Base-by-base conservation (phyloP, 1,139 yeast genomes). In the Yamadazyma mexicana region DNA sequence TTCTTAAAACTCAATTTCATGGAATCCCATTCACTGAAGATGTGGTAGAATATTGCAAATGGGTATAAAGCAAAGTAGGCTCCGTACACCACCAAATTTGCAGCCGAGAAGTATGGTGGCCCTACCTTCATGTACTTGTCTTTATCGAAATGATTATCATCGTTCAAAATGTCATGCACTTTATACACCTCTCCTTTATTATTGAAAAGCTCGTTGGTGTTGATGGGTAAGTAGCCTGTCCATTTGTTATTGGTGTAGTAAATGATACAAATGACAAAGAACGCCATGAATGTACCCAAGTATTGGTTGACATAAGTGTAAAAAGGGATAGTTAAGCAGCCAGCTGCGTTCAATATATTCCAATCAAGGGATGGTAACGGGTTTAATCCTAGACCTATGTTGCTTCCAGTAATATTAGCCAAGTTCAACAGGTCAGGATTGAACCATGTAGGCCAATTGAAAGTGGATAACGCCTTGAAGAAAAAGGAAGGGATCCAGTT, bases 381-480 rank as follows among this genome's bases (percentile, higher is more conserved):
- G 38, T 72, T 72, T 15, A 71, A 48, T 0, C 77, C 77, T 39
- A 72, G 56, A 0, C 77, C 77, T 12, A 51, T 49, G 18, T 52
- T 55, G 23, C 64, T 55, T 0, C 77, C 77, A 0, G 75, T 50
- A 2, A 72, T 44, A 45, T 71, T 71, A 5, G 60, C 58, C 39
- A 71, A 55, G 45, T 66, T 71, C 16, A 71, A 51, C 70, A 66
- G 73, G 17, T 56, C 48, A 0, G 74, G 73, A 29, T 48, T 54
- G 38, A 72, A 54, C 77, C 77, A 72, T 2, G 77, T 70, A 3
- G 75, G 73, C 77, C 77, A 72, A 46, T 71, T 72, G 46, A 71
- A 69, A 3, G 60, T 64, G 1, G 75, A 67, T 17, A 70, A 55
- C 1, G 74, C 66, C 10, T 64, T 67, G 51, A 71, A 68, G 29